Conservation (phyloP, 192 early-diverging fungal species). For the Coemansia sp. region DNA sequence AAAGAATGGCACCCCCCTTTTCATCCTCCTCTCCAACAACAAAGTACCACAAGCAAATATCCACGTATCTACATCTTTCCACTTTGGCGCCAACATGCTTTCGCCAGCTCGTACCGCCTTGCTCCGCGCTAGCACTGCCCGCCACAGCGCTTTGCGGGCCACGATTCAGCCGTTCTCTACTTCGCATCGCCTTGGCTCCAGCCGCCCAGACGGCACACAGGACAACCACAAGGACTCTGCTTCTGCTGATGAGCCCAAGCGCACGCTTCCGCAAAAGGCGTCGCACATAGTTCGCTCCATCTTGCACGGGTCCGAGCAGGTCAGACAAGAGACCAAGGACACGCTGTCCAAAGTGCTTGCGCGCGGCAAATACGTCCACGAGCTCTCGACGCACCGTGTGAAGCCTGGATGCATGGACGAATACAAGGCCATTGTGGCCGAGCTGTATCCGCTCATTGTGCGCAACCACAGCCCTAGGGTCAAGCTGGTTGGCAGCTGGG, state of each 20-base stretch:
- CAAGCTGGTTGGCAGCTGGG: slow-evolving; percentile 88
- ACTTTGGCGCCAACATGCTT: slow-evolving; percentile 1
- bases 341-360: slow-evolving; percentile 79
- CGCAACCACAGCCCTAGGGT: slow-evolving; percentile 71
- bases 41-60: background rate
- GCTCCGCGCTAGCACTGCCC: background rate
- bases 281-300: slow-evolving; percentile 67
- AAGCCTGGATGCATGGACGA: slow-evolving; percentile 85
- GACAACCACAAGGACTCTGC: slow-evolving; percentile 4
- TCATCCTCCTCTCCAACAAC: background rate
- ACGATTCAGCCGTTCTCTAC: background rate
- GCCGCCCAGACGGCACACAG: slow-evolving; percentile 4
- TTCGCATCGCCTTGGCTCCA: background rate
- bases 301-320: slow-evolving; percentile 68
- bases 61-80: background rate
- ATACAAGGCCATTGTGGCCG: slow-evolving; percentile 76
- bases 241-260: slow-evolving; percentile 32
- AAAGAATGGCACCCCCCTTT: background rate
- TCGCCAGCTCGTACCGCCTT: background rate
- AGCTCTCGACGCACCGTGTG: slow-evolving; percentile 79
- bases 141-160: background rate
- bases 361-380: slow-evolving; percentile 87
- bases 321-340: slow-evolving; percentile 58
- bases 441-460: slow-evolving; percentile 75
- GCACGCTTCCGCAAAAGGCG: slow-evolving; percentile 54